phyloP scores from a whole-genome alignment of 768 basidiomycete species.

The Clitopilus hobsonii region DNA sequence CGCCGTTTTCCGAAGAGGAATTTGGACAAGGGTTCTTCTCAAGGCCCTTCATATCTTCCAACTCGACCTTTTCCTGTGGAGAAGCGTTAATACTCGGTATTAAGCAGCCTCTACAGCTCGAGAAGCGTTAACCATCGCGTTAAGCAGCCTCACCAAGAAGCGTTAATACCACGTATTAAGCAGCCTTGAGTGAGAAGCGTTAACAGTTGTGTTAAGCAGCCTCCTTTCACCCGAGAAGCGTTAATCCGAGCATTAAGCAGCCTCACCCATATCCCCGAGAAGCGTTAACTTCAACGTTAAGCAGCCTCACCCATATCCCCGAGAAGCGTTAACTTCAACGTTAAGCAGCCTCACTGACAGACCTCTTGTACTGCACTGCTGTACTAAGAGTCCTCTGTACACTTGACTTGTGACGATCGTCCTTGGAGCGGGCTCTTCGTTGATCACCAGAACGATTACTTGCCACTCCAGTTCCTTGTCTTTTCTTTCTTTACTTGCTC shows the following conservation, averaged over 20 bases:
- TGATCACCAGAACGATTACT: background rate
- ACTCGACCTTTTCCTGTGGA: background rate
- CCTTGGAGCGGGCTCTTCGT: background rate
- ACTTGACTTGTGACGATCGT: background rate
- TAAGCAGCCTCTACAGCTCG: background rate
- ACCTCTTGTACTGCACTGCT: background rate
- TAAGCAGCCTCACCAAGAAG: background rate
- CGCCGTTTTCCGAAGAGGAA: background rate
- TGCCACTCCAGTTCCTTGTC: background rate
- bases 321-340: background rate
- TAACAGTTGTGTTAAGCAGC: background rate
- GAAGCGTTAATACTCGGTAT: background rate
- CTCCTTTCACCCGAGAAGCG: background rate
- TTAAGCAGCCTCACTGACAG: background rate
- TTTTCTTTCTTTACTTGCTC: constrained; percentile 2
- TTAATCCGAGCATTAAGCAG: background rate
- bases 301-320: background rate
- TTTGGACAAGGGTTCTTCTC: background rate
- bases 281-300: background rate
- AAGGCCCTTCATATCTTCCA: background rate
- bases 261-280: background rate
- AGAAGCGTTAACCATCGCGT: background rate
- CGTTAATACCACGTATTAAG: background rate
- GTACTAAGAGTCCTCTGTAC: background rate
- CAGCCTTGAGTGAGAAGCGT: background rate